Conservation (phyloP, 2,329 filamentous ascomycete species). For the Aspergillus pseudonomiae region DNA sequence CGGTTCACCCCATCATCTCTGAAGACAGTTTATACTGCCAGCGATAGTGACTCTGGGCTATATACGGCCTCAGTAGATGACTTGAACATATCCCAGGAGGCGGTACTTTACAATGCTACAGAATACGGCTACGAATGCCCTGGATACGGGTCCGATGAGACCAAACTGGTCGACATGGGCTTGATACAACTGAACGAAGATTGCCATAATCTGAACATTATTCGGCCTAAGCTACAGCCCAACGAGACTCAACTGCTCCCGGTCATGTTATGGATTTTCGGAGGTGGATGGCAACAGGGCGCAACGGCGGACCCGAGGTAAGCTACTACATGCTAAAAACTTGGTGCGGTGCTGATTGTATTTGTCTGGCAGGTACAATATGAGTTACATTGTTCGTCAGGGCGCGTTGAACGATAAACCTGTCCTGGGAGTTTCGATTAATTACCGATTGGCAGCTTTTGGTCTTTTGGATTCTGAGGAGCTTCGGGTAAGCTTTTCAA, state of each 20-base stretch:
- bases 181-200: slow-evolving; percentile 28
- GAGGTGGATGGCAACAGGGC: slow-evolving; percentile 35
- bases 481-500: slow-evolving; percentile 25
- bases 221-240: slow-evolving; percentile 19
- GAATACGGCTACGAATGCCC: slow-evolving; percentile 36
- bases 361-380: slow-evolving; percentile 29
- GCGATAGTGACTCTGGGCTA: slow-evolving; percentile 26
- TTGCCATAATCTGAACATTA: slow-evolving; percentile 33
- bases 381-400: slow-evolving; percentile 35
- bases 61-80: background rate
- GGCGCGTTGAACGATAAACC: slow-evolving; percentile 31
- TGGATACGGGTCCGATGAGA: slow-evolving; percentile 34
- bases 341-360: background rate
- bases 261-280: slow-evolving; percentile 37
- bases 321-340: background rate
- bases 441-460: slow-evolving; percentile 35
- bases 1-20: slow-evolving; percentile 30
- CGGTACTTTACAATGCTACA: slow-evolving; percentile 31
- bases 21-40: slow-evolving; percentile 25
- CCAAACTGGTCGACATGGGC: slow-evolving; percentile 23
- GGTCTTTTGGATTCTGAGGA: slow-evolving; percentile 37
- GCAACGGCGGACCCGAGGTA: slow-evolving; percentile 36
- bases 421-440: slow-evolving; percentile 35
- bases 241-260: slow-evolving; percentile 22
- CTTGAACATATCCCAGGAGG: background rate